phyloP scores from a whole-genome alignment of 2,329 filamentous ascomycete species.

The Fusarium stilboides region DNA sequence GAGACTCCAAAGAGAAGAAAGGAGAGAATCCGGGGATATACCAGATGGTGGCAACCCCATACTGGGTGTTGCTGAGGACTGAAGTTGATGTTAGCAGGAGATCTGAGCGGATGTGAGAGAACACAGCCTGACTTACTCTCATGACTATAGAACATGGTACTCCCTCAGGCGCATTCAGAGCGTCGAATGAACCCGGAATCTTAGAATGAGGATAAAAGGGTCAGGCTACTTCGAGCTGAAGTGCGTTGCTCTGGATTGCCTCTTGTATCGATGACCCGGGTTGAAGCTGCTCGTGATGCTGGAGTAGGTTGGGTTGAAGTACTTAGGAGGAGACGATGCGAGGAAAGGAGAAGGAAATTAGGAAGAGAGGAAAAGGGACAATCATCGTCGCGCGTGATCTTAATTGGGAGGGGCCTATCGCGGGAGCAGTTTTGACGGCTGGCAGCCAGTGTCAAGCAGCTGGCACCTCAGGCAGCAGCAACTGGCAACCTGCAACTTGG shows the following conservation, averaged over 20 bases:
- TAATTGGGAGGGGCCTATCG: neutral
- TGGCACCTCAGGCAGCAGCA: constrained; percentile 35
- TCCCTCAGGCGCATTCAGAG: neutral
- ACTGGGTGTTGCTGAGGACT: constrained; percentile 87
- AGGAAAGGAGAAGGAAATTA: constrained; percentile 10
- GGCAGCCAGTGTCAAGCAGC: constrained; percentile 36
- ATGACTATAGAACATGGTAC: constrained; percentile 92
- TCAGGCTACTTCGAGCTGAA: neutral
- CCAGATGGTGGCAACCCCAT: constrained; percentile 97
- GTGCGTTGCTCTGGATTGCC: neutral
- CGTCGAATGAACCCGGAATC: neutral
- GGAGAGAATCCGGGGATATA: constrained; percentile 59
- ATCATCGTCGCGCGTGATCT: constrained; percentile 17
- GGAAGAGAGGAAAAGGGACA: constrained; percentile 18
- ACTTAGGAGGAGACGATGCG: constrained; percentile 15
- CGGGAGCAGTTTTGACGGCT: constrained; percentile 14
- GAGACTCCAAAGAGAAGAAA: neutral
- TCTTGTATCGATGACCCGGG: constrained; percentile 1
- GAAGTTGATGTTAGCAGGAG: constrained; percentile 45
- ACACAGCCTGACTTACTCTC: constrained; percentile 75
- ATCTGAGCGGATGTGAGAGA: neutral
- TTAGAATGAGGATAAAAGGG: neutral
- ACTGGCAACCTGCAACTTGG: constrained; percentile 4
- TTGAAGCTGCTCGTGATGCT: constrained; percentile 21
- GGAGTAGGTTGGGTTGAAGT: constrained; percentile 17